These are phyloP conservation scores for Karstenula rhodostoma DNA, from an alignment of 2,329 filamentous ascomycete genomes.

Conservation along the genomic window DNA sequence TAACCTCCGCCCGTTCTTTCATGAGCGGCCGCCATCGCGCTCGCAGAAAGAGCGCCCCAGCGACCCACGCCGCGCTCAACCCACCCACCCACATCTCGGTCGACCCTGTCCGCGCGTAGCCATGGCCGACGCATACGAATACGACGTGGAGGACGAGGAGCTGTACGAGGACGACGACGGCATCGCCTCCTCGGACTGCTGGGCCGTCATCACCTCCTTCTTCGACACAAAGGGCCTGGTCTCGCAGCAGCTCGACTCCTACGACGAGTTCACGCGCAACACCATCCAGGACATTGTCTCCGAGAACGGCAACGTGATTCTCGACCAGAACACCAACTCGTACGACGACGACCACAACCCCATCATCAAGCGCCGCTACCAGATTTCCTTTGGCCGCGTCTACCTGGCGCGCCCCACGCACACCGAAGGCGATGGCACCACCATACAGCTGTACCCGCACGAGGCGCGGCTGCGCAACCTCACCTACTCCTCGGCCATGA, in stretches of 20 bases:
- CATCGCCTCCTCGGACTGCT: conserved; percentile 97
- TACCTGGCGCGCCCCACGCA: conserved; percentile 89
- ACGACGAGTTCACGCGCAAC: conserved; percentile 93
- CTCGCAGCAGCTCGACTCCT: conserved; percentile 97
- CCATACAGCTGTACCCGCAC: conserved; percentile 86
- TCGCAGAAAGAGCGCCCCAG: conserved; percentile 13
- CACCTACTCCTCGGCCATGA: conserved; percentile 92
- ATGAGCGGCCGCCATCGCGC: conserved; percentile 11
- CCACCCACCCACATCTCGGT: conserved; percentile 2
- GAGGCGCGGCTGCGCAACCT: conserved; percentile 95
- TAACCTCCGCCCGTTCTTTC: conserved; percentile 9
- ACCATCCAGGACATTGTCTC: conserved; percentile 95
- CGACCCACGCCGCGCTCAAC: conserved; percentile 6
- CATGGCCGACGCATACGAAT: conserved; percentile 69
- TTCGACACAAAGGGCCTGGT: conserved; percentile 96
- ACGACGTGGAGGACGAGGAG: conserved; percentile 71
- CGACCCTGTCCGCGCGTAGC: conserved; percentile 22
- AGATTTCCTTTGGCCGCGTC: conserved; percentile 92
- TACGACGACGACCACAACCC: conserved; percentile 73
- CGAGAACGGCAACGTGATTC: conserved; percentile 88
- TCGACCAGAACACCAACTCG: conserved; percentile 86
- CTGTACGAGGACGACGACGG: conserved; percentile 63
- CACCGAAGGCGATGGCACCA: conserved; percentile 90
- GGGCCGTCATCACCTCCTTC: conserved; percentile 96
- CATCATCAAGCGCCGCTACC: conserved; percentile 88